Base-by-base conservation (phyloP, 2,329 filamentous ascomycete genomes). In the Phaeosphaeriaceae sp. region DNA sequence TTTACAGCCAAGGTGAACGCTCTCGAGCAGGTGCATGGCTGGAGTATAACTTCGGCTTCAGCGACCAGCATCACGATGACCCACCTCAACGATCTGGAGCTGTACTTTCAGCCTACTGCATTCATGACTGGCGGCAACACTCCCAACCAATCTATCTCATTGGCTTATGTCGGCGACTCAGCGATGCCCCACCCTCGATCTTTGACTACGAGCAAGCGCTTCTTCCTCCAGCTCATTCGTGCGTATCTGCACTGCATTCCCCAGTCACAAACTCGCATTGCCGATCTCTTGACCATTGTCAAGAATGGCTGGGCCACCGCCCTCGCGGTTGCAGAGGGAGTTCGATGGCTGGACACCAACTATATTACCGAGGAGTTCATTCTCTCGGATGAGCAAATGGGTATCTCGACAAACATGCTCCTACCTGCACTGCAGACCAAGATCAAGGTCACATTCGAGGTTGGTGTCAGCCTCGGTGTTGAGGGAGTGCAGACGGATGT, bases 201-300 rank as follows among this genome's bases (percentile, higher is more conserved):
- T 0, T 76, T 87, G 52, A 88, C 87, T 1, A 83, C 84, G 0
- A 90, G 90, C 70, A 89, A 88, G 65, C 88, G 90, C 40, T 93
- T 93, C 78, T 91, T 93, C 72, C 79, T 94, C 7, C 86, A 91
- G 68, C 86, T 88, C 67, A 88, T 93, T 57, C 85, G 88, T 45
- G 88, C 91, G 56, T 85, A 89, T 56, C 79, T 91, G 44, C 86
- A 89, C 48, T 84, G 81, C 1, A 76, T 92, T 44, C 79, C 83
- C 13, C 89, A 89, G 72, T 80, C 81, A 55, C 79, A 82, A 48
- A 89, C 85, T 0, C 81, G 81, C 51, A 79, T 89, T 25, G 81
- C 82, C 17, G 79, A 82, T 33, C 80, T 94, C 24, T 81, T 94
- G 17, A 66, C 72, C 4, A 79, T 86, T 17, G 85, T 93, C 45